phyloP scores from a whole-genome alignment of 352 stramenopile genomes.

The Globisporangium spinosum region DNA sequence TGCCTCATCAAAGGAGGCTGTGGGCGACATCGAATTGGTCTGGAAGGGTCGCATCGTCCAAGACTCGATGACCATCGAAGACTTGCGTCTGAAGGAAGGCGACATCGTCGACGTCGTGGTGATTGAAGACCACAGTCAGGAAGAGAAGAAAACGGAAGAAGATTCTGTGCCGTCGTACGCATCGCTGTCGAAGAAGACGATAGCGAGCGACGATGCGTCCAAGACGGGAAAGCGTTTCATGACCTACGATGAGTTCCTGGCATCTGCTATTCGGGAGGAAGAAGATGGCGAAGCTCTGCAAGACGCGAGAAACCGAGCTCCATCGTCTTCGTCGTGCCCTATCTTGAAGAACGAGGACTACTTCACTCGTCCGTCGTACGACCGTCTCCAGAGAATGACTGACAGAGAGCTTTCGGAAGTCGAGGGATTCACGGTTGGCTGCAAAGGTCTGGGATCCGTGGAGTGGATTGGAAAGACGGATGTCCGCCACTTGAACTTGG shows the following conservation, averaged over 20 bases:
- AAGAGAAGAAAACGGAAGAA: slow-evolving; percentile 30
- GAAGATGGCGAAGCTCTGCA: slow-evolving; percentile 31
- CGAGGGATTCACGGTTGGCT: slow-evolving; percentile 75
- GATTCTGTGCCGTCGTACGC: slow-evolving; percentile 19
- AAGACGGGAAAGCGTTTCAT: slow-evolving; percentile 59
- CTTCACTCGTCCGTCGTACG: slow-evolving; percentile 72
- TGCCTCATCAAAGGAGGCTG: slow-evolving; percentile 26
- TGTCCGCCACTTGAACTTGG: slow-evolving; percentile 72
- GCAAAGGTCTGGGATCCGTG: slow-evolving; percentile 71
- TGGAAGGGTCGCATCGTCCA: slow-evolving; percentile 58
- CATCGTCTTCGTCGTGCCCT: slow-evolving; percentile 46
- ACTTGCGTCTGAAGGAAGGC: slow-evolving; percentile 56
- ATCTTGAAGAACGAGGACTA: slow-evolving; percentile 74
- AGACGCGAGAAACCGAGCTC: slow-evolving; percentile 11
- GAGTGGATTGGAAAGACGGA: slow-evolving; percentile 81
- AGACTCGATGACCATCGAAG: slow-evolving; percentile 37
- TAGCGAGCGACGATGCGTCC: slow-evolving; percentile 17
- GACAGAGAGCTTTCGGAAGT: slow-evolving; percentile 67
- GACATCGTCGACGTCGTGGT: slow-evolving; percentile 67
- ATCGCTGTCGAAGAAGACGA: slow-evolving; percentile 31
- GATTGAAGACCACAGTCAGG: slow-evolving; percentile 45
- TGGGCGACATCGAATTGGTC: slow-evolving; percentile 60
- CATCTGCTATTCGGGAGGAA: slow-evolving; percentile 47
- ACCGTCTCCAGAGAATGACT: slow-evolving; percentile 64
- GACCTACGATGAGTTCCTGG: slow-evolving; percentile 80